phyloP scores from a whole-genome alignment of 1,139 yeast genomes.

The Pichia inconspicua region DNA sequence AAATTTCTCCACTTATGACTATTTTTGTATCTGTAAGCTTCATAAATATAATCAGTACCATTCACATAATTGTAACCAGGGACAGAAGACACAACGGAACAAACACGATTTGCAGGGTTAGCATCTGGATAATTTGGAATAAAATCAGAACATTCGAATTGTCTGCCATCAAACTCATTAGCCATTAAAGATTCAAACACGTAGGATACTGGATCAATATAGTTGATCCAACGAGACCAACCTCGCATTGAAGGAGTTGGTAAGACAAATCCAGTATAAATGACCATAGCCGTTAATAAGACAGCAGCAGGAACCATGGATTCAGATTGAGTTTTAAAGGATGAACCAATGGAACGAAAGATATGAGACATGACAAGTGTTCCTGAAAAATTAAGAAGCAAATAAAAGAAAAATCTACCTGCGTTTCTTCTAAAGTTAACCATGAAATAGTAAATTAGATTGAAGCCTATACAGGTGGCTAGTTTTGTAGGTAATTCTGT shows the following conservation, averaged over 20 bases:
- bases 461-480: conserved; percentile 36
- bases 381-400: conserved; percentile 37
- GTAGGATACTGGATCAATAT: conserved; percentile 46
- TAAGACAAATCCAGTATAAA: conserved; percentile 49
- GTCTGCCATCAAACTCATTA: conserved; percentile 47
- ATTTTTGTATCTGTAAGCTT: conserved; percentile 24
- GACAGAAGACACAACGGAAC: conserved; percentile 54
- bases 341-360: conserved; percentile 46
- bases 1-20: conserved; percentile 31
- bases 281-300: conserved; percentile 38
- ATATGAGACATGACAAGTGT: conserved; percentile 33
- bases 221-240: conserved; percentile 58
- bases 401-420: conserved; percentile 49
- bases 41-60: conserved; percentile 26
- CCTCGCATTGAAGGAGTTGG: conserved; percentile 55
- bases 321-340: conserved; percentile 38
- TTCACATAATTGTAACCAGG: conserved; percentile 24
- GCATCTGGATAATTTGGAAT: conserved; percentile 45
- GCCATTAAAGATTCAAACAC: conserved; percentile 48
- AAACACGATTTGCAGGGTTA: conserved; percentile 39
- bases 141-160: conserved; percentile 41
- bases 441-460: conserved; percentile 43
- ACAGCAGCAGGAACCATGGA: conserved; percentile 50
- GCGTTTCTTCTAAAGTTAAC: conserved; percentile 42
- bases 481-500: conserved; percentile 42